A percentile compares a stretch with the other conserved stretches of the same genome.
These are phyloP conservation scores for Mercurialis annua DNA, from an alignment of 345 rosid genomes.

Conservation along the genomic window DNA sequence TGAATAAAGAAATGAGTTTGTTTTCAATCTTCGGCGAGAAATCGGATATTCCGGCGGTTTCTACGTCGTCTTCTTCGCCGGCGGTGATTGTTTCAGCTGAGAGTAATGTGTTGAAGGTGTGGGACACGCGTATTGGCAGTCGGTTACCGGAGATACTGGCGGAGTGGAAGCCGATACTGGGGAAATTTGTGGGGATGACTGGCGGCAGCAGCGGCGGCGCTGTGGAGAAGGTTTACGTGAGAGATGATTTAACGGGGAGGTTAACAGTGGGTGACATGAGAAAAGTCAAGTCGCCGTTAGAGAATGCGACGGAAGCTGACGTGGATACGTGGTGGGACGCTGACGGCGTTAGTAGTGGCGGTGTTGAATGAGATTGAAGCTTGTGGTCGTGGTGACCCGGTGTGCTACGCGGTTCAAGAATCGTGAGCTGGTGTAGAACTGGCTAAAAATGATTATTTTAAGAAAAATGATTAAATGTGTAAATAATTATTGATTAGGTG, in stretches of 20 bases:
- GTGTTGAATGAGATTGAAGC: constrained; percentile 15
- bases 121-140: constrained; percentile 58
- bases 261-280: constrained; percentile 59
- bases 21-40: constrained; percentile 20
- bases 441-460: neutral
- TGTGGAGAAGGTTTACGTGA: constrained; percentile 43
- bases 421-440: neutral
- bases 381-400: neutral
- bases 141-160: constrained; percentile 52
- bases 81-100: constrained; percentile 41
- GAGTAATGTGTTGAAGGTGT: constrained; percentile 34
- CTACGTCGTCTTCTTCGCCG: constrained; percentile 30
- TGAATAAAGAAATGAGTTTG: constrained; percentile 9
- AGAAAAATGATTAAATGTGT: neutral
- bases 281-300: constrained; percentile 45
- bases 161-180: constrained; percentile 53
- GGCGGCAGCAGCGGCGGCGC: constrained; percentile 25
- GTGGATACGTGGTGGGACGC: constrained; percentile 57
- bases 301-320: constrained; percentile 36
- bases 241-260: constrained; percentile 26
- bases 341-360: constrained; percentile 38
- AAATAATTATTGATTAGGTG: constrained; percentile 3
- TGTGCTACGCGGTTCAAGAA: constrained; percentile 1
- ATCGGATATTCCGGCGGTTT: constrained; percentile 20
- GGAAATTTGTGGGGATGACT: constrained; percentile 33